These are phyloP conservation scores for Brassica balearica DNA, from an alignment of 441 rosid species.

Conservation along the genomic window DNA sequence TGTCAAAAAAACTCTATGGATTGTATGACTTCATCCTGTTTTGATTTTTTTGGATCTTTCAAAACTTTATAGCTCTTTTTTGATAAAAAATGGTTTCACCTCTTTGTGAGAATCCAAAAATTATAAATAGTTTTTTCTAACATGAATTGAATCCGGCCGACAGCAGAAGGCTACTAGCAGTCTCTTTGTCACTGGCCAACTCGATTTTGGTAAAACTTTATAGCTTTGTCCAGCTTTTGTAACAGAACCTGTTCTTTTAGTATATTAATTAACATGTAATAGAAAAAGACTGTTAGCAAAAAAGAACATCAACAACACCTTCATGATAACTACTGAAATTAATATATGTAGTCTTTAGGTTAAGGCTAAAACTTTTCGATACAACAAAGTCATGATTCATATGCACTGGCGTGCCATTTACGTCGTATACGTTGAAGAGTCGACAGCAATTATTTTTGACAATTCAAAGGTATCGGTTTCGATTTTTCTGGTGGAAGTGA, in stretches of 20 bases:
- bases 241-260: neutral
- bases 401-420: neutral
- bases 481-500: conserved; percentile 19
- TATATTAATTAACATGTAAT: neutral
- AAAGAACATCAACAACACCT: neutral
- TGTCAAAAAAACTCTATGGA: too few relatives aligned
- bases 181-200: too few relatives aligned
- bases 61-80: too few relatives aligned
- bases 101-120: too few relatives aligned
- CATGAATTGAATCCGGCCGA: too few relatives aligned
- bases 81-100: too few relatives aligned
- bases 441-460: conserved; percentile 24
- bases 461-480: conserved; percentile 27
- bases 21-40: too few relatives aligned
- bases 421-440: conserved; percentile 28
- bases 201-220: neutral
- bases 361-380: conserved; percentile 27
- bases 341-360: neutral
- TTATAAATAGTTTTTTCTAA: too few relatives aligned
- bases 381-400: neutral
- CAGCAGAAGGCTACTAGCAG: too few relatives aligned
- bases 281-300: neutral
- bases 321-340: neutral
- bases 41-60: too few relatives aligned
- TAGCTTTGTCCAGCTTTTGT: neutral